A percentile compares a stretch with the other conserved stretches of the same genome.
Evolutionary conservation across 345 rosid species (phyloP).

Genomic region (Clausena lansium): DNA sequence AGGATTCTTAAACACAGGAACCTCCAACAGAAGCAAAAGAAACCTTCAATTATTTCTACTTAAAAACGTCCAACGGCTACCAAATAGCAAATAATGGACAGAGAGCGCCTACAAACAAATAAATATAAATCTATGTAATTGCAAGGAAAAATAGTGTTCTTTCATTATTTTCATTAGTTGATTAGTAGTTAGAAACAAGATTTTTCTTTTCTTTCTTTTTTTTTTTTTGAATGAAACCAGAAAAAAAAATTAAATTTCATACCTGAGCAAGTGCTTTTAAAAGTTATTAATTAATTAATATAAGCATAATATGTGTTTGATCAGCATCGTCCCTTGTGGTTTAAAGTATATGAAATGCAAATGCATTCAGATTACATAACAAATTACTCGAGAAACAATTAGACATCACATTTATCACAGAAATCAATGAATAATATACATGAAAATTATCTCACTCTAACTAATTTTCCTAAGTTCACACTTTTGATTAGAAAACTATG

Average conservation of each 20-base stretch:
- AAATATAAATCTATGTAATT: not conserved
- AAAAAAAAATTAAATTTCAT: not conserved
- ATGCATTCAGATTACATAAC: not conserved
- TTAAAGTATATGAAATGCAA: not conserved
- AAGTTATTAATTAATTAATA: not conserved
- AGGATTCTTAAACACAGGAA: not conserved
- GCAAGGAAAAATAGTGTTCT: not conserved
- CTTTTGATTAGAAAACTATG: slow-evolving; percentile 1
- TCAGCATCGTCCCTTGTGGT: not conserved
- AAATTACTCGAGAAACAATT: slow-evolving; percentile 8
- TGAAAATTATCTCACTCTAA: not conserved
- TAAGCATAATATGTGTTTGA: too few species aligned
- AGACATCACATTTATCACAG: slow-evolving; percentile 16
- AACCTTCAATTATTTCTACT: not conserved
- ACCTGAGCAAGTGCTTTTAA: not conserved
- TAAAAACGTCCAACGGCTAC: not conserved
- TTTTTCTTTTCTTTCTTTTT: too few species aligned
- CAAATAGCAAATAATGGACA: not conserved
- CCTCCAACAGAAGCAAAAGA: not conserved
- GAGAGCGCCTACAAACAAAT: not conserved
- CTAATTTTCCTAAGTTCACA: slow-evolving; percentile 12
- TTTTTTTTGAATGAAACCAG: too few species aligned
- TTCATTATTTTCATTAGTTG: not conserved
- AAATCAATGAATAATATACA: slow-evolving; percentile 17
- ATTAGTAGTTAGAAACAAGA: too few species aligned